Evolutionary conservation across 2,329 filamentous ascomycete species (phyloP).

Genomic region (Zarea fungicola): DNA sequence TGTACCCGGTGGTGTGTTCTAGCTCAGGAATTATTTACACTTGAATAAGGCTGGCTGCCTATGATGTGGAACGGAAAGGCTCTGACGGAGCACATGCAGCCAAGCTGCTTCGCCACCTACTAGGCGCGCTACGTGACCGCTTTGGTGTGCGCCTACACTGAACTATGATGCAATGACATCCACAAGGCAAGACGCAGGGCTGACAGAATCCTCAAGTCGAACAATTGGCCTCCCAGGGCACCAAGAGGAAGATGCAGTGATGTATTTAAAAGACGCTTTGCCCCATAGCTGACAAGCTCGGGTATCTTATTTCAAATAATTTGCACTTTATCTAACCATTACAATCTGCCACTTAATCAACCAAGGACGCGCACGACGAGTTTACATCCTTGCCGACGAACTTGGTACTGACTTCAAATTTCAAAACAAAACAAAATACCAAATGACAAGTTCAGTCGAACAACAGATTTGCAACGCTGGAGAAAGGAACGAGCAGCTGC

Average conservation of each 20-base stretch:
- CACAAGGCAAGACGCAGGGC: neutral
- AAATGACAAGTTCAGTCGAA: conserved; percentile 26
- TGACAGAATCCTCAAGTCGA: neutral
- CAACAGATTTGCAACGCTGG: conserved; percentile 35
- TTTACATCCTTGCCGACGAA: no score
- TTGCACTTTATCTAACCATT: no score
- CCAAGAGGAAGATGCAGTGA: no score
- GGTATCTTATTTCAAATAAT: no score
- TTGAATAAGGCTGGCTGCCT: no score
- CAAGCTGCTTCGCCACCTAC: neutral
- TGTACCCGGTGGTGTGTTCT: no score
- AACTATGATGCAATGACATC: neutral
- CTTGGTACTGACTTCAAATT: no score
- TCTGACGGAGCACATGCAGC: neutral
- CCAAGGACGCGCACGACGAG: no score
- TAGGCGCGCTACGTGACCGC: neutral
- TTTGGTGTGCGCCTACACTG: neutral
- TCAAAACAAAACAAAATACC: conserved; percentile 4
- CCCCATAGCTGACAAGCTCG: no score
- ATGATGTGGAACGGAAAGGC: neutral
- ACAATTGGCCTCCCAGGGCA: neutral
- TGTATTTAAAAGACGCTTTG: no score
- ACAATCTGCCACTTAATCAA: no score
- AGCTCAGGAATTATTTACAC: no score
- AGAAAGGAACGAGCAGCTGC: conserved; percentile 37